Base-by-base conservation (phyloP, 1,284 basidiomycete genomes). In the Pseudozyma sp. region DNA sequence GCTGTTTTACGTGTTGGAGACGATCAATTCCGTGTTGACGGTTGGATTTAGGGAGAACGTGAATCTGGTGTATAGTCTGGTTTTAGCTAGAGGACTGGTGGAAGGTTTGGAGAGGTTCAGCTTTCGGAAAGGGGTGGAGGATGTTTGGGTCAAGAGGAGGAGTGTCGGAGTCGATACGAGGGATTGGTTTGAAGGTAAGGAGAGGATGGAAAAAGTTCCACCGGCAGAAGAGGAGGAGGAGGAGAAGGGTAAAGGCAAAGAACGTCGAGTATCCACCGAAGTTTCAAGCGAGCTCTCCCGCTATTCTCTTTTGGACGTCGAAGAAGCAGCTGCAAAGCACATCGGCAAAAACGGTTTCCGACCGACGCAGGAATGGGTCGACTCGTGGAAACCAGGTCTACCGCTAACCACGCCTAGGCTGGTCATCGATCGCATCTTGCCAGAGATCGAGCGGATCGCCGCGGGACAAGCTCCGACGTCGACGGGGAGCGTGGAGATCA, bases 1-100 rank as follows among this genome's bases (percentile, higher is more conserved):
- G 29, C 87, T 97, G 33, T 97, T 92, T 85, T 96, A 96, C 85
- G 90, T 94, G 90, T 88, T 98, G 45, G 95, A 98, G 84, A 89
- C 91, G 5, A 93, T 97, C 87, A 97, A 94, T 84, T 89, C 90
- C 6, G 87, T 97, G 54, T 88, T 97, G 56, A 86, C 83, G 45
- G 75, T 72, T 54, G 80, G 84, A 31, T 78, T 80, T n/a, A 57
- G 19, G 13, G 90, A 92, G 39, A 98, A 97, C 84, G 90, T 94
- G 0, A 92, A 96, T 77, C 85, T 98, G 33, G 87, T 94, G 42
- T 96, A 97, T 82, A 91, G 92, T 1, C 89, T 98, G 54, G 87
- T 98, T 4, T 89, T 91, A 11, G 88, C 91, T 0, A 92, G 94
- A 81, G 90, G 91, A 75, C 87, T 89, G 11, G 93, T 99, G 82